A percentile compares a stretch with the other conserved stretches of the same genome.
Conservation (phyloP, 2,329 filamentous ascomycete genomes). For the Pyricularia pennisetigena region DNA sequence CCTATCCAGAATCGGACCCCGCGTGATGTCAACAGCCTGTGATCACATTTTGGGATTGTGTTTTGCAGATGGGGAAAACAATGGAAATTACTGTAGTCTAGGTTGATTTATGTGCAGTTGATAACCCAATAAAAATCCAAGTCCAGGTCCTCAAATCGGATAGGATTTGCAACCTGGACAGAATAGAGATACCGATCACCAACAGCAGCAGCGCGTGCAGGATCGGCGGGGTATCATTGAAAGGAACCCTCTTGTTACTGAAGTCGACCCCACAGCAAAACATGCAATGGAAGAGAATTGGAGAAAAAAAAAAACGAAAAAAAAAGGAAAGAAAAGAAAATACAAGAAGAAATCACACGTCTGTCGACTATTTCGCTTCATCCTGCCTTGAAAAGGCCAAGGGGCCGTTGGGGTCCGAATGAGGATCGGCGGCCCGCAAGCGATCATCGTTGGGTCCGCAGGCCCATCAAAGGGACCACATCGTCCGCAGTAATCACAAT, state of each 20-base stretch:
- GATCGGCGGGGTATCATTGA: background rate
- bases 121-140: background rate
- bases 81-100: no score
- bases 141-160: background rate
- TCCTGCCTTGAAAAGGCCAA: background rate
- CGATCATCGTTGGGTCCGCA: background rate
- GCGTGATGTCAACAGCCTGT: background rate
- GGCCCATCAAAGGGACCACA: background rate
- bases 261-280: background rate
- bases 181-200: background rate
- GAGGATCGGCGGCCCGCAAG: background rate
- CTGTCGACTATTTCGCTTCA: background rate
- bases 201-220: background rate
- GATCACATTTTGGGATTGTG: background rate
- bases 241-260: background rate
- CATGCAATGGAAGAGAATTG: no score
- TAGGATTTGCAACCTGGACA: background rate
- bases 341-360: no score
- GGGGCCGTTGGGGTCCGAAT: background rate
- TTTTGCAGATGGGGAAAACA: background rate
- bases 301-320: background rate
- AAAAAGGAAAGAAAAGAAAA: no score
- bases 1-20: background rate
- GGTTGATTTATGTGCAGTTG: background rate
- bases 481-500: background rate